These are phyloP conservation scores for Malassezia vespertilionis DNA, from an alignment of 1,284 basidiomycete genomes.

Conservation along the genomic window DNA sequence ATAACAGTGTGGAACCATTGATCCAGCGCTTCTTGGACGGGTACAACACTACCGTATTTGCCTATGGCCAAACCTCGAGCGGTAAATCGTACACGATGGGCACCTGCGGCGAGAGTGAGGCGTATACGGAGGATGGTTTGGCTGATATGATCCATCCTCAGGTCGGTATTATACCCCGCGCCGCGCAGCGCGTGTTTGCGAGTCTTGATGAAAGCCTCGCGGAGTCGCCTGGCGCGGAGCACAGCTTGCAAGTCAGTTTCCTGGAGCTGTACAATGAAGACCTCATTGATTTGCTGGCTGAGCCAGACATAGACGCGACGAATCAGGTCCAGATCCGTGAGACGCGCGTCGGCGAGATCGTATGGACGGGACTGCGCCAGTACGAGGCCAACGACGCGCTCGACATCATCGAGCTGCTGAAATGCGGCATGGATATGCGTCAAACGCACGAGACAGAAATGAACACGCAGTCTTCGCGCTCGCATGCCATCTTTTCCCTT, in stretches of 20 bases:
- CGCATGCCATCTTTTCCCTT: conserved; percentile 95
- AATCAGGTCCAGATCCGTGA: conserved; percentile 90
- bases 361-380: conserved; percentile 90
- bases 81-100: conserved; percentile 96
- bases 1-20: conserved; percentile 68
- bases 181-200: conserved; percentile 80
- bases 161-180: conserved; percentile 79
- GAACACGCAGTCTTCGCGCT: conserved; percentile 94
- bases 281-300: conserved; percentile 47
- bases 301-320: conserved; percentile 46
- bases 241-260: conserved; percentile 37
- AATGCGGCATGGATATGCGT: conserved; percentile 73
- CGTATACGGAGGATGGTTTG: conserved; percentile 24
- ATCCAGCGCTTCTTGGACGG: conserved; percentile 84
- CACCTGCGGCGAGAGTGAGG: conserved; percentile 28
- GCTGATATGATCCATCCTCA: conserved; percentile 27
- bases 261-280: conserved; percentile 94
- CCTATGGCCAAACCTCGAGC: conserved; percentile 93
- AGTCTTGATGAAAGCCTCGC: conserved; percentile 50
- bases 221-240: conserved; percentile 21
- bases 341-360: conserved; percentile 88
- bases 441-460: conserved; percentile 95
- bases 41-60: conserved; percentile 93
- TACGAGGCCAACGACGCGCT: conserved; percentile 66
- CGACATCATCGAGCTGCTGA: conserved; percentile 79